Evolutionary conservation across 2,329 filamentous ascomycete species (phyloP).

Genomic region (Emmonsiellopsis sp.): DNA sequence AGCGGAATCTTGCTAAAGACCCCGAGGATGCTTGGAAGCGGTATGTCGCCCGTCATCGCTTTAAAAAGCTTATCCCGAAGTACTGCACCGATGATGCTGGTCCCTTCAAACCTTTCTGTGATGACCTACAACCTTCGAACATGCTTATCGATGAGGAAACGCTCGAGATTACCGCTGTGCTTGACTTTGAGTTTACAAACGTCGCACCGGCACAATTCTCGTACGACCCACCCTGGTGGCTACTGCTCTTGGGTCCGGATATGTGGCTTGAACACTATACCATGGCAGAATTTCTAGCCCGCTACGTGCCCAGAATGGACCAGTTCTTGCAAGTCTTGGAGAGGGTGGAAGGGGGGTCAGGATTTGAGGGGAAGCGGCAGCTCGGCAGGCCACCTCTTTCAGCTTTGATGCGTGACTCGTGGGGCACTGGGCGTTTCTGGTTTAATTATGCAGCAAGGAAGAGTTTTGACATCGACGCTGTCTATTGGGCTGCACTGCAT

Average conservation of each 20-base stretch:
- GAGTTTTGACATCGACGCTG: constrained; percentile 27
- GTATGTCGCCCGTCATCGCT: constrained; percentile 27
- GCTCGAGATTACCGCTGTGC: constrained; percentile 27
- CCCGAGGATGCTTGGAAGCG: constrained; percentile 18
- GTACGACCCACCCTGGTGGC: constrained; percentile 34
- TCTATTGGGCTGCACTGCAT: constrained; percentile 19
- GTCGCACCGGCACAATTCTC: constrained; percentile 31
- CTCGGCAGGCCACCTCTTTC: constrained; percentile 12
- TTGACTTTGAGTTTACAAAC: constrained; percentile 37
- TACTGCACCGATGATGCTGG: constrained; percentile 17
- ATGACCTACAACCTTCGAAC: constrained; percentile 33
- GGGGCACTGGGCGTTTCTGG: constrained; percentile 28
- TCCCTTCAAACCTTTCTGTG: constrained; percentile 32
- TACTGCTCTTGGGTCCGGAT: constrained; percentile 23
- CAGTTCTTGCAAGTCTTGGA: constrained; percentile 31
- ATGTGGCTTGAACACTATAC: constrained; percentile 15
- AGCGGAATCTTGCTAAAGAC: constrained; percentile 25
- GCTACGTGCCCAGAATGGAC: constrained; percentile 26
- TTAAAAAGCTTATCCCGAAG: constrained; percentile 23
- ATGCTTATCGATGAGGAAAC: constrained; percentile 32
- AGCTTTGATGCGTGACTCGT: constrained; percentile 27
- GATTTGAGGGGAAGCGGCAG: neutral
- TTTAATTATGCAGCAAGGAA: constrained; percentile 29
- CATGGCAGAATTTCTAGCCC: constrained; percentile 16
- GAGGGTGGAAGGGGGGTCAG: constrained; percentile 17